Evolutionary conservation across 1,284 basidiomycete species (phyloP), one percentile per base, ranked within the genome.

Genomic region (Apiotrichum mycotoxinovorans): DNA sequence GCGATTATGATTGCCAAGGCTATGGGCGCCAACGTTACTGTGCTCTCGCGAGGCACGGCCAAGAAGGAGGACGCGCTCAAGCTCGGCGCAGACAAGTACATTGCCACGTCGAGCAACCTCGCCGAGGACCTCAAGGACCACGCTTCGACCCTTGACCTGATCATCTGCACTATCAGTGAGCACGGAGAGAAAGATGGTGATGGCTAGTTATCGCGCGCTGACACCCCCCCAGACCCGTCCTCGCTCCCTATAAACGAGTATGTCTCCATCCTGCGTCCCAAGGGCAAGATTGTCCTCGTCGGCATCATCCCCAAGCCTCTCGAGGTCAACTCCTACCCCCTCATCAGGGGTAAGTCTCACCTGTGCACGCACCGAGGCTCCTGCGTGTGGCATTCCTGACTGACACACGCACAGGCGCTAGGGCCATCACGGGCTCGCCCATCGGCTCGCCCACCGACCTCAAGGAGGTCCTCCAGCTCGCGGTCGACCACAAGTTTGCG

Each of bases 1-100:
- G 75, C 54, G 20, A 52, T 72, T 44, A 53, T 67, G 56, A 50
- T 62, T 40, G 83, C 83, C 22, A 79, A 79, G 46, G 83, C 83
- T 2, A 71, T 85, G 50, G 83, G 83, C 4, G 82, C 83, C 2
- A 81, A 84, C 34, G 82, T 85, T 12, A 81, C 81, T 14, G 84
- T 80, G 11, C 84, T 82, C 70, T 78, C 75, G 7, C 80, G 80
- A 68, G 75, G 74, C 1, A 69, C 74, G 26, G 62, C 58, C 50
- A 82, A 82, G 71, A 67, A 71, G 51, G 75, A 75, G 23, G 80
- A 81, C 59, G 80, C 80, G 2, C 66, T 75, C 62, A 77, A 79
- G 66, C 74, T 82, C 66, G 80, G 81, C 18, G 80, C 76, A 1
- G 56, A 52, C 20, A 64, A 67, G 33, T 76, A 78, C 62, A 69